These are phyloP conservation scores for Ophiosphaerella herpotricha DNA, from an alignment of 2,329 filamentous ascomycete genomes.

Conservation along the genomic window DNA sequence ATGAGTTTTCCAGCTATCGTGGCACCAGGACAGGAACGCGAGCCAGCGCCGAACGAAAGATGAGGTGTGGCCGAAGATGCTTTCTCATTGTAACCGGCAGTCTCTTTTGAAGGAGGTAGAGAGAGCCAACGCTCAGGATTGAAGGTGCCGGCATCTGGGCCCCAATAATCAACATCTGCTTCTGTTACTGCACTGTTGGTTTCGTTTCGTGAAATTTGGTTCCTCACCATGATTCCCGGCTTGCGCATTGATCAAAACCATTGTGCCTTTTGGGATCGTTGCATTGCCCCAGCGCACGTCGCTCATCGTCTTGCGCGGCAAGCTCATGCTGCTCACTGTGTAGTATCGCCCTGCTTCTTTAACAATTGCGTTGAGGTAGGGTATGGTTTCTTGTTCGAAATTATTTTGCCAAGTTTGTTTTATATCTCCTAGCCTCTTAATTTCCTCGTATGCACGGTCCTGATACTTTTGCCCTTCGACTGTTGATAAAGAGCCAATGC, in stretches of 20 bases:
- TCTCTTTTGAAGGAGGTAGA: not conserved
- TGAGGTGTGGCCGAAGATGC: constrained; percentile 39
- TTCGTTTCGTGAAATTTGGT: constrained; percentile 40
- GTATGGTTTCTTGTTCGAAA: constrained; percentile 54
- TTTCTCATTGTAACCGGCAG: constrained; percentile 18
- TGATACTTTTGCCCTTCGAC: constrained; percentile 56
- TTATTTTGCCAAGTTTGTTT: constrained; percentile 54
- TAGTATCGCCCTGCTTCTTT: constrained; percentile 60
- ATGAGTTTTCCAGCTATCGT: constrained; percentile 57
- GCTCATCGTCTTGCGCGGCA: constrained; percentile 57
- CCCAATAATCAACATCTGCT: constrained; percentile 57
- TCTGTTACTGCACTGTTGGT: constrained; percentile 48
- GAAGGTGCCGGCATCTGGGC: constrained; percentile 52
- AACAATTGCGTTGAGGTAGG: constrained; percentile 55
- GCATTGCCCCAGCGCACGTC: constrained; percentile 59
- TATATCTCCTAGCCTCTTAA: constrained; percentile 54
- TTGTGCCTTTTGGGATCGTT: constrained; percentile 57
- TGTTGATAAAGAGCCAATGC: constrained; percentile 56
- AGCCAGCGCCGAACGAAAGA: constrained; percentile 59
- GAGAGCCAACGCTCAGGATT: constrained; percentile 56
- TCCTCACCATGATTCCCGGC: constrained; percentile 57
- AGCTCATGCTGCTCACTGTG: constrained; percentile 58
- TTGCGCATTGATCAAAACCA: constrained; percentile 61
- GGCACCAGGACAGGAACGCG: constrained; percentile 58
- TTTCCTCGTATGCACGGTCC: constrained; percentile 58